Conservation (phyloP, 495 filamentous ascomycete species). For the Symbiotaphrina buchneri region DNA sequence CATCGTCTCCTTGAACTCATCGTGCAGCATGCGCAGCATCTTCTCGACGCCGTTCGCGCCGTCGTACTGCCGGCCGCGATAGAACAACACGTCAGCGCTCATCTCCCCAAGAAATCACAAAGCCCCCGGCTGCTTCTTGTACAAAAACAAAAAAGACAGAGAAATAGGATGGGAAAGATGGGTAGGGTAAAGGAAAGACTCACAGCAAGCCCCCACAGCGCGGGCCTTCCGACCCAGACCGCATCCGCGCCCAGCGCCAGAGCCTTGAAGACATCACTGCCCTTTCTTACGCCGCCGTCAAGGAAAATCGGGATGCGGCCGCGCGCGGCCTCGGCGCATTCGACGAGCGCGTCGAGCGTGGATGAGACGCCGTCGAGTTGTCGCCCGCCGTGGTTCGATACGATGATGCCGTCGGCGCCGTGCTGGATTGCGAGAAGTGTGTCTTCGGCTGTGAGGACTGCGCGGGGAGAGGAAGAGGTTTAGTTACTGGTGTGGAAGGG, state of each 20-base stretch:
- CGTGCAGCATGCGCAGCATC: background rate
- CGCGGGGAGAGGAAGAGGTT: too few relatives aligned
- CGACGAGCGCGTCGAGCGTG: background rate
- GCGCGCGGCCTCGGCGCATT: background rate
- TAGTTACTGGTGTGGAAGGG: too few relatives aligned
- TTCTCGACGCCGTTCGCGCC: background rate
- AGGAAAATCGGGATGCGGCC: background rate
- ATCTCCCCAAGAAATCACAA: background rate
- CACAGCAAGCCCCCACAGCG: slow-evolving; percentile 1
- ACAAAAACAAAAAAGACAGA: background rate
- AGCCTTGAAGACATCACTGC: background rate
- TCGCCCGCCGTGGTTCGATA: too few relatives aligned
- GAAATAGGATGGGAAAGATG: too few relatives aligned
- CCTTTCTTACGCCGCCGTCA: background rate
- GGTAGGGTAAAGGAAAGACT: too few relatives aligned
- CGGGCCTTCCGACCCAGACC: background rate
- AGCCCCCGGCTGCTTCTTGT: background rate
- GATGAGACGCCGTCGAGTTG: background rate
- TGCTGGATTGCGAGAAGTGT: background rate
- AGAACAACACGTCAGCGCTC: too few relatives aligned
- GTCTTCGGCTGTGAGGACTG: background rate
- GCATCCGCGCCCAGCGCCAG: background rate
- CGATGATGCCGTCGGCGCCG: background rate
- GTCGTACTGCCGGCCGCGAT: too few relatives aligned
- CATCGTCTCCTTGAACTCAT: slow-evolving; percentile 1